Conservation (phyloP, 768 basidiomycete genomes). For the Hericium alpestre region DNA sequence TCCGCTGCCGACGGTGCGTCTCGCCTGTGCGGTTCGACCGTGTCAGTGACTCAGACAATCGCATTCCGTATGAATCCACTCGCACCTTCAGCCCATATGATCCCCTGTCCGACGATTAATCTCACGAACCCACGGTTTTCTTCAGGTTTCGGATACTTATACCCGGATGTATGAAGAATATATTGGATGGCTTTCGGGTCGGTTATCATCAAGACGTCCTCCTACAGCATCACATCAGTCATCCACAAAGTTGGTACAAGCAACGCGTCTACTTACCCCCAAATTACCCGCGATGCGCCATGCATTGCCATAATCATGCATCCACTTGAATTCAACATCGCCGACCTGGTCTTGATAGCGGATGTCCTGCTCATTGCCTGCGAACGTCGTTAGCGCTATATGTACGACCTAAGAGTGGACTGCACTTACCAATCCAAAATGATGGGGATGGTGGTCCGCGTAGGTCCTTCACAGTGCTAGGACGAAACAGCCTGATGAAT, state of each 20-base stretch:
- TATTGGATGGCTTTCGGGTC: constrained; percentile 10
- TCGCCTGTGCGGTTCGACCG: neutral
- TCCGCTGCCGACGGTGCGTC: neutral
- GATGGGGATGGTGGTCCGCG: neutral
- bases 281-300: constrained; percentile 11
- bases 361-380: constrained; percentile 18
- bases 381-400: neutral
- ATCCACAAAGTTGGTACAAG: neutral
- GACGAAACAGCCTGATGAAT: too few species aligned
- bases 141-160: constrained; percentile 18
- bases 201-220: constrained; percentile 5
- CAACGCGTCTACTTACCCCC: constrained; percentile 11
- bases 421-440: neutral
- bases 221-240: neutral
- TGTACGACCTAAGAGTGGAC: neutral
- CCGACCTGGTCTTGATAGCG: constrained; percentile 18
- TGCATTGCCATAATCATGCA: constrained; percentile 18
- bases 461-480: neutral
- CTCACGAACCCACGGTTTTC: neutral
- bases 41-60: neutral
- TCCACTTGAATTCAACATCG: constrained; percentile 17
- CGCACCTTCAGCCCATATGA: neutral
- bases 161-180: constrained; percentile 10
- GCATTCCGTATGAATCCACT: neutral
- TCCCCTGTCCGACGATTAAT: neutral